Evolutionary conservation across 257 asterid species (phyloP).

Genomic region (Solanum infundibuliforme): DNA sequence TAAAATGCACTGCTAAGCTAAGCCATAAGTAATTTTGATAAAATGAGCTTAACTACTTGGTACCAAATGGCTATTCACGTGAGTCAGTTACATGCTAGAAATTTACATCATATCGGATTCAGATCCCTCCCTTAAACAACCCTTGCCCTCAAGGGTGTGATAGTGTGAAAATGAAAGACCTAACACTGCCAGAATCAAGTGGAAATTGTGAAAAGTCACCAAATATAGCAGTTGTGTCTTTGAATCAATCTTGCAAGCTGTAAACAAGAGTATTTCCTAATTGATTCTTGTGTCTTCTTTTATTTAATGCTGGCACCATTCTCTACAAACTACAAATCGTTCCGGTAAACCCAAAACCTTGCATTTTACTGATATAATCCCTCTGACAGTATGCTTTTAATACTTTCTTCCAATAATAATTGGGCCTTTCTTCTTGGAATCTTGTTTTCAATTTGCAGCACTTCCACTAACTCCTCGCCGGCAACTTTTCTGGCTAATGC

Average conservation of each 20-base stretch:
- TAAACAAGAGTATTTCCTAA: background rate
- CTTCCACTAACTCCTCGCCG: constrained; percentile 68
- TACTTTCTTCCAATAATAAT: constrained; percentile 55
- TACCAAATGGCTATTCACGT: background rate
- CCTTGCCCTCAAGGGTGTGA: background rate
- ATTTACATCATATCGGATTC: background rate
- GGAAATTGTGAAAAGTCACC: background rate
- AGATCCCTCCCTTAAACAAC: background rate
- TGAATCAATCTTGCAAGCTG: background rate
- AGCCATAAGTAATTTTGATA: background rate
- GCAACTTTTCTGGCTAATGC: constrained; percentile 59
- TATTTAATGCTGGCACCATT: constrained; percentile 28
- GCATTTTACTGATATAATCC: constrained; percentile 62
- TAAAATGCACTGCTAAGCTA: background rate
- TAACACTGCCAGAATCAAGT: background rate
- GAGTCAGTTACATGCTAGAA: background rate
- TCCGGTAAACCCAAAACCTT: constrained; percentile 36
- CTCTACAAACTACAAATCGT: constrained; percentile 37
- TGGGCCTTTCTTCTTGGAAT: constrained; percentile 78
- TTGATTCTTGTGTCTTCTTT: background rate
- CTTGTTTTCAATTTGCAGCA: constrained; percentile 72
- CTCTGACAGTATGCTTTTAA: constrained; percentile 59
- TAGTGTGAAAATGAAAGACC: background rate
- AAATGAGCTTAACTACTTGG: background rate
- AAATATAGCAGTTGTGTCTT: background rate